Evolutionary conservation across 2,329 filamentous ascomycete genomes (phyloP), one percentile per base, ranked within the genome.

Genomic region (Fonsecaea multimorphosa): DNA sequence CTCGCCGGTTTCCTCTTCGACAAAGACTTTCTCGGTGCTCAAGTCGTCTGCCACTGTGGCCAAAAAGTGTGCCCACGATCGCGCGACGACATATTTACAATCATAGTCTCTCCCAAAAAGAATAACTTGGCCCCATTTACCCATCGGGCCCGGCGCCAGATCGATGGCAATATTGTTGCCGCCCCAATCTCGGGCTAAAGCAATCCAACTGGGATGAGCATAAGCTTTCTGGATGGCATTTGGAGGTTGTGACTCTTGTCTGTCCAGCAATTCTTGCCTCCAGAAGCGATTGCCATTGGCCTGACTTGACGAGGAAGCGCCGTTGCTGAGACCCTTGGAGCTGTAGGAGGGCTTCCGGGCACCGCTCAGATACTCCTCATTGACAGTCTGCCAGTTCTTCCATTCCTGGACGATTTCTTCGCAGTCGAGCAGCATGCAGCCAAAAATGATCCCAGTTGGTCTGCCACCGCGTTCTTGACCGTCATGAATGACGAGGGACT

Each of bases 381-480:
- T 97, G 68, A 99, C 95, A 69, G 87, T 89, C 73, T 92, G 89
- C 95, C 95, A 99, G 76, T 97, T 96, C 73, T 91, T 90, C 92
- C 94, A 98, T 77, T 99, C 95, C 77, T 97, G 93, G 24, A 97
- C 90, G 72, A 99, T 97, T 76, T 99, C 95, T 78, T 99, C 95
- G 75, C 95, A 98, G 78, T 99, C 95, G 64, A 99, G 86, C 69
- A 99, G 81, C 95, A 99, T 99, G 76, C 88, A 90, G 66, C 93
- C 87, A 73, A 99, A 98, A 67, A 99, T 87, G 71, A 98, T 90
- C 69, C 95, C 95, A 0, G 94, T 97, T 0, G 95, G 95, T 64
- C 85, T 85, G 69, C 95, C 95, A 68, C 93, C 92, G 70, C 95
- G 90, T 80, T 99, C 95, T 79, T 99, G 95, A n/a, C 95, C 95